Base-by-base conservation (phyloP, 495 filamentous ascomycete genomes). In the Xylaria venustula region DNA sequence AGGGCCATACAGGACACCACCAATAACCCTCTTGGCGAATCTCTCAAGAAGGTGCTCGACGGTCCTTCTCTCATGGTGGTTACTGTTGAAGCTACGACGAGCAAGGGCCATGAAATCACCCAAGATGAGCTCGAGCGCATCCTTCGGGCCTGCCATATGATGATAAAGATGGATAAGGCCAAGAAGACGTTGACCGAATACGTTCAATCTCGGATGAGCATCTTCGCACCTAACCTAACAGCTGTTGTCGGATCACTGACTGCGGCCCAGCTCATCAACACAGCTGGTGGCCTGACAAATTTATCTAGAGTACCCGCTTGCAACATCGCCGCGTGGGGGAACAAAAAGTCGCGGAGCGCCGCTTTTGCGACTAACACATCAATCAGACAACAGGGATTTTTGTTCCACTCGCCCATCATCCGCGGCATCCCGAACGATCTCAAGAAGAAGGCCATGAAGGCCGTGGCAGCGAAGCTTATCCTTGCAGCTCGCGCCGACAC, bases 181-280 rank as follows among this genome's bases (percentile, higher is more conserved):
- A 96, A 96, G 71, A 88, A 84, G 56, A 89, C 85, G 32, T 85
- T 98, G 48, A 97, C 92, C 3, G 88, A 94, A 65, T 98, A 93
- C 67, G 93, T 97, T n/a, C 88, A 96, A 76, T 97, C 93, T 34
- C 91, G 94, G 61, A 97, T 98, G 90, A 93, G 86, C 65, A 82
- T 96, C 47, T 97, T 97, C 67, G 94, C 95, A 11, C 94, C 94
- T 8, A 98, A 98, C 65, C 78, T 97, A 36, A 95, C 95, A n/a
- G 87, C 86, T 17, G 83, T 98, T 30, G 88, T 98, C 57, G 94
- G 95, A 44, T 92, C 93, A 2, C 82, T 96, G n/a, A 97, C 93
- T 8, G 93, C 95, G 23, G 95, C 94, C 22, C 94, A 97, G 76
- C 85, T 98, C 25, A 89, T 98, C 62, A 98, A 97, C 73, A 91